A percentile compares a stretch with the other conserved stretches of the same genome.
Evolutionary conservation across 148 eudicot species (phyloP).

Genomic region (Chenopodium formosanum): DNA sequence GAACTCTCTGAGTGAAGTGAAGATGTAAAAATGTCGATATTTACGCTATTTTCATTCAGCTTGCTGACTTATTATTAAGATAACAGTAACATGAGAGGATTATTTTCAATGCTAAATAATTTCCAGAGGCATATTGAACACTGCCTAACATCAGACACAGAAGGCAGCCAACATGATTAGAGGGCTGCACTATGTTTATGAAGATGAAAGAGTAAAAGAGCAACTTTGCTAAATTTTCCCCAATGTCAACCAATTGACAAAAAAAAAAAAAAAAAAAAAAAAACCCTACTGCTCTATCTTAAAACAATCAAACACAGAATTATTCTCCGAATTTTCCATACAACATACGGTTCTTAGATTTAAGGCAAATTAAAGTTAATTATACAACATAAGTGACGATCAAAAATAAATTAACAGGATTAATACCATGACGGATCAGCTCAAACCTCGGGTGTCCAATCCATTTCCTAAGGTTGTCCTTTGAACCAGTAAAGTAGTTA

Average conservation of each 20-base stretch:
- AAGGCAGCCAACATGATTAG: not conserved
- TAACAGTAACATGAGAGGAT: not conserved
- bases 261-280: not conserved
- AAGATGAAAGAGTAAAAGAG: not conserved
- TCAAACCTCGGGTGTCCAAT: conserved; percentile 94
- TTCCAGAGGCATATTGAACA: not conserved
- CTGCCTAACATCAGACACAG: conserved; percentile 1
- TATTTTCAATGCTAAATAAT: not conserved
- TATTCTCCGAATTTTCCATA: not conserved
- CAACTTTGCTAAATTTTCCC: not conserved
- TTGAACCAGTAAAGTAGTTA: conserved; percentile 89
- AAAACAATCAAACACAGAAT: not conserved
- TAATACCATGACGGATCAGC: conserved; percentile 87
- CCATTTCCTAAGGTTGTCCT: conserved; percentile 84
- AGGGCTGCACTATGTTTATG: not conserved
- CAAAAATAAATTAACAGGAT: not conserved
- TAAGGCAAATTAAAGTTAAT: not conserved
- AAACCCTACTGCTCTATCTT: not conserved
- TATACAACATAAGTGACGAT: not conserved
- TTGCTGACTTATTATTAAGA: not conserved
- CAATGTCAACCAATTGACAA: not conserved
- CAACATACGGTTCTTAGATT: not conserved
- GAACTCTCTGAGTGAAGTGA: not conserved
- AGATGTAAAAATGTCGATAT: not conserved
- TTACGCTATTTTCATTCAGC: not conserved